Percentiles rank a stretch among this genome's conserved stretches.
phyloP scores from a whole-genome alignment of 352 stramenopile species.

The Phytophthora colocasiae region DNA sequence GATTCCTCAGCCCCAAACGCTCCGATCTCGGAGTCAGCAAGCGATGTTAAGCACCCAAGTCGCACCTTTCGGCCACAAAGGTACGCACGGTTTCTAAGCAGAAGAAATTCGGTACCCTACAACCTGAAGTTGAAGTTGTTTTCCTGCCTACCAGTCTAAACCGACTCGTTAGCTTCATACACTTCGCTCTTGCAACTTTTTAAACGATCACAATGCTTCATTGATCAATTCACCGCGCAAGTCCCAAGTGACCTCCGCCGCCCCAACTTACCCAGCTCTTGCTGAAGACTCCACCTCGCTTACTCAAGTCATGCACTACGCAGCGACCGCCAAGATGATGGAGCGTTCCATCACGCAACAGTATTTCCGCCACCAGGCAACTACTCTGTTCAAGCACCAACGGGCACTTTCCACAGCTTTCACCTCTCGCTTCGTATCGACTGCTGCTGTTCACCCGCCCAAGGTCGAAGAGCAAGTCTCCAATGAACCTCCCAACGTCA shows the following conservation, averaged over 20 bases:
- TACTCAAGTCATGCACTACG: slow-evolving; percentile 11
- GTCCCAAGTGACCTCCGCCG: slow-evolving; percentile 5
- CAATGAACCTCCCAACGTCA: neutral
- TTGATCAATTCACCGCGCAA: slow-evolving; percentile 19
- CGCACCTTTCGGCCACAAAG: slow-evolving; percentile 6
- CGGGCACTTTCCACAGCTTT: neutral
- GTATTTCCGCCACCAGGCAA: slow-evolving; percentile 4
- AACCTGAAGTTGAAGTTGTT: slow-evolving; percentile 24
- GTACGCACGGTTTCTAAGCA: too few species aligned
- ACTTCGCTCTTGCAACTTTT: neutral
- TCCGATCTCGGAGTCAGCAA: too few species aligned
- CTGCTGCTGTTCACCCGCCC: neutral
- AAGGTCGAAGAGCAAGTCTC: neutral
- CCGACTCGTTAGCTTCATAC: neutral
- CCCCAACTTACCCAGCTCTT: neutral
- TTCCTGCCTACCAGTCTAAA: neutral
- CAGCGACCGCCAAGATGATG: slow-evolving; percentile 12
- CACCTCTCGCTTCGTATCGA: slow-evolving; percentile 19
- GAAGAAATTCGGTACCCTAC: slow-evolving; percentile 21
- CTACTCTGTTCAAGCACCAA: slow-evolving; percentile 14
- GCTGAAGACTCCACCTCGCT: neutral
- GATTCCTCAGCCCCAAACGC: slow-evolving; percentile 2
- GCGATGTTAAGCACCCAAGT: slow-evolving; percentile 18
- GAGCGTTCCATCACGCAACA: slow-evolving; percentile 15
- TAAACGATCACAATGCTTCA: slow-evolving; percentile 1